Evolutionary conservation across 805 yeast genomes (phyloP), one percentile per base, ranked within the genome.

Genomic region (Wickerhamiella alocasiicola): DNA sequence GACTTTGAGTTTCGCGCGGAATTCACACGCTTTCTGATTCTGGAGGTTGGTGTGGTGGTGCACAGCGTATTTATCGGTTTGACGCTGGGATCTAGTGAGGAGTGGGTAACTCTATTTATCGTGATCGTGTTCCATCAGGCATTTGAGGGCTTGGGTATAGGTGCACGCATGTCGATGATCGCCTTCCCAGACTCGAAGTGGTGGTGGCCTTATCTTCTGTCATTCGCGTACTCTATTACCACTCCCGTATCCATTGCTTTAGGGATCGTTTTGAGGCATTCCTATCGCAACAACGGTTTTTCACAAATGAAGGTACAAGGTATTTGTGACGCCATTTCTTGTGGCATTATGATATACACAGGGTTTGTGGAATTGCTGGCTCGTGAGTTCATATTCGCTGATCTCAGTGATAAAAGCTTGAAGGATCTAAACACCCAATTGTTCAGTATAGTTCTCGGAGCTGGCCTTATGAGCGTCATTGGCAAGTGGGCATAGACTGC

Each of bases 61-160:
- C 88, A 80, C 60, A 78, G 85, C 2, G 77, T 80, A 2, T 74
- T 80, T 60, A 70, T 80, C 47, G 88, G 88, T 31, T 64, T 79
- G 47, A 68, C 80, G 4, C 61, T 79, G 46, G 81, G 81, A 6
- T 71, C 74, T 16, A 56, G 76, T 9, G 80, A 77, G 33, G 76
- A 78, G 52, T 79, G 77, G 55, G 64, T 61, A 32, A 68, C 81
- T 4, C 63, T 80, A 34, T 79, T 76, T 53, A 64, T 75, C 37
- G 88, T 79, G 6, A 47, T 73, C 30, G 72, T 76, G 4, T 80
- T 79, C 67, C 88, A 80, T 59, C 88, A 80, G 59, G 66, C 75
- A 53, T 81, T 80, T 53, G 88, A 80, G 63, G 88, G 88, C 47
- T 66, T 80, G 41, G 88, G 88, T 50, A 66, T 79, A 47, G 87